A percentile compares a stretch with the other conserved stretches of the same genome.
These are phyloP conservation scores for Hanseniaspora nectarophila DNA, from an alignment of 805 yeast species.

Conservation along the genomic window DNA sequence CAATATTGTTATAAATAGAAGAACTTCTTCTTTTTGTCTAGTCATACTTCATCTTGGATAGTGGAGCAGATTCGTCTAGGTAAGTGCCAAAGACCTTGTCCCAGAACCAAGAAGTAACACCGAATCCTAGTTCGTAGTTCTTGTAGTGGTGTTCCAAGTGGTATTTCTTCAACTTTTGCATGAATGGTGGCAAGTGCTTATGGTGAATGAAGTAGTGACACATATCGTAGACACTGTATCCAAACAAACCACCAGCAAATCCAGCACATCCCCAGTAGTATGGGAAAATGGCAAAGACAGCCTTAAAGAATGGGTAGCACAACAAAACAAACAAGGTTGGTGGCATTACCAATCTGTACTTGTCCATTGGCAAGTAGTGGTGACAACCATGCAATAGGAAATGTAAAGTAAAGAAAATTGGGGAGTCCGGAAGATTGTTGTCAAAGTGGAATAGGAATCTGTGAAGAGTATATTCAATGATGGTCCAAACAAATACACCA, in stretches of 20 bases:
- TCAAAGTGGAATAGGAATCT: constrained; percentile 91
- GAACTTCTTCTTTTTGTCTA: constrained; percentile 13
- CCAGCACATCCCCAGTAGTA: constrained; percentile 78
- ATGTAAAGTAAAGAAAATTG: constrained; percentile 63
- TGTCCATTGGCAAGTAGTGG: constrained; percentile 96
- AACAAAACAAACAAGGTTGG: constrained; percentile 69
- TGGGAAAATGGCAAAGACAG: constrained; percentile 69
- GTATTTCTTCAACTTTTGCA: constrained; percentile 72
- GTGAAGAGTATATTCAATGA: constrained; percentile 77
- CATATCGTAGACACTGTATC: constrained; percentile 82
- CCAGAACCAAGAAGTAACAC: constrained; percentile 92
- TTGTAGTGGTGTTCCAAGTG: constrained; percentile 97
- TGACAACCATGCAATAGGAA: constrained; percentile 92
- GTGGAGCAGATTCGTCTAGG: constrained; percentile 35
- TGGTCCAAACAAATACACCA: constrained; percentile 90
- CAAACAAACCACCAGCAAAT: constrained; percentile 91
- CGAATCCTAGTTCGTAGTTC: constrained; percentile 92
- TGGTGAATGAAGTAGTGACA: constrained; percentile 95
- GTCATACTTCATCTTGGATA: constrained; percentile 29
- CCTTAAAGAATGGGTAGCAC: constrained; percentile 66
- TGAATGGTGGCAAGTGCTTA: constrained; percentile 59
- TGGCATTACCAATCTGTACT: constrained; percentile 85
- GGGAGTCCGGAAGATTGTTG: constrained; percentile 69
- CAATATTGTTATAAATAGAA: neutral
- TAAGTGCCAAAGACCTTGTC: constrained; percentile 81